phyloP scores from a whole-genome alignment of 1,284 basidiomycete species.

The Irpex sp. region DNA sequence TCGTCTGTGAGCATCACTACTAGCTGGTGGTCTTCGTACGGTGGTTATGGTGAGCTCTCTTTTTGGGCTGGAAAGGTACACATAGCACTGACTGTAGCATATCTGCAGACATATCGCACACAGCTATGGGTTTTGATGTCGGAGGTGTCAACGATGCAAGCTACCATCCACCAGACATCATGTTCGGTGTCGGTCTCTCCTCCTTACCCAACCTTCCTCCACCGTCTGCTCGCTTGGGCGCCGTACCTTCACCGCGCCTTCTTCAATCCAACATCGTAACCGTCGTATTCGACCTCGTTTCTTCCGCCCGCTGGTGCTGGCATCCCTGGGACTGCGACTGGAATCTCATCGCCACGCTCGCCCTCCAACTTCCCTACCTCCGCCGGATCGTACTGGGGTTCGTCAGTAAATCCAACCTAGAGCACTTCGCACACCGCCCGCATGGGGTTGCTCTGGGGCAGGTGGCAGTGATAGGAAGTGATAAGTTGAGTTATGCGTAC shows the following conservation, averaged over 20 bases:
- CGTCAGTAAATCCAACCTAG: not conserved
- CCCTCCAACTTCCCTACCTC: not conserved
- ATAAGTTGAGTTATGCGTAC: not conserved
- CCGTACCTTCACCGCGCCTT: not conserved
- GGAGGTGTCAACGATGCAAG: not conserved
- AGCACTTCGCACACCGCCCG: not conserved
- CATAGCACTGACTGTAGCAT: not conserved
- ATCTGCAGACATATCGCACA: not conserved
- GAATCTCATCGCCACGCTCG: not conserved
- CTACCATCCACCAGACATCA: not conserved
- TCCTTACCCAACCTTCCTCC: not conserved
- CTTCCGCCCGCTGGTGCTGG: not conserved
- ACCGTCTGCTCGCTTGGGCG: not conserved
- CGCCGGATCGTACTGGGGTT: not conserved
- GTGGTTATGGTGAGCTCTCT: not conserved
- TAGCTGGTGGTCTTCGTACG: not conserved
- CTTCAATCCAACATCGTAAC: not conserved
- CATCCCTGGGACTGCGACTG: slow-evolving; percentile 1
- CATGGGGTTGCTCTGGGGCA: not conserved
- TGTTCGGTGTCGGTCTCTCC: not conserved
- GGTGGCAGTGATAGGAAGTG: not conserved
- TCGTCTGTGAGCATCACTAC: not conserved
- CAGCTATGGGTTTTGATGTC: not conserved
- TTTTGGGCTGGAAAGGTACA: not conserved
- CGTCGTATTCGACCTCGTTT: not conserved